Conservation (phyloP, 768 basidiomycete species). For the Strobilomyces dryophilus region DNA sequence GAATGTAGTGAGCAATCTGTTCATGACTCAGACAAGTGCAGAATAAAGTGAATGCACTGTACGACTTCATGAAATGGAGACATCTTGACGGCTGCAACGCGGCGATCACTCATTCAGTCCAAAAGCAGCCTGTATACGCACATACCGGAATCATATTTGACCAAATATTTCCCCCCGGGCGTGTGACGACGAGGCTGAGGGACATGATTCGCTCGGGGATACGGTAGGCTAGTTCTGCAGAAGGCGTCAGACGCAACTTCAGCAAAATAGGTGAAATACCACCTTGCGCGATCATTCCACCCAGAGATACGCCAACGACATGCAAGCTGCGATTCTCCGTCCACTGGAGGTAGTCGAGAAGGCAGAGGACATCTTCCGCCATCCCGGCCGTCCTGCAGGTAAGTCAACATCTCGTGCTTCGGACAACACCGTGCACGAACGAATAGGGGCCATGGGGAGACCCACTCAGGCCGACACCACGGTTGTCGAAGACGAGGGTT, state of each 20-base stretch:
- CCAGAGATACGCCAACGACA: constrained; percentile 71
- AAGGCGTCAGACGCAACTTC: neutral
- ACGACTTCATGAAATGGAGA: constrained; percentile 33
- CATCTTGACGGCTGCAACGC: constrained; percentile 38
- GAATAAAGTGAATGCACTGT: neutral
- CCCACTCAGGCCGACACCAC: constrained; percentile 75
- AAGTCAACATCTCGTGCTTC: neutral
- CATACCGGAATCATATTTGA: constrained; percentile 63
- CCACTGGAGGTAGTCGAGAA: constrained; percentile 74
- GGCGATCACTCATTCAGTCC: neutral
- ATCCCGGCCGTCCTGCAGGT: constrained; percentile 59
- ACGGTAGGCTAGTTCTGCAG: constrained; percentile 59
- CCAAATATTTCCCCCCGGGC: constrained; percentile 55
- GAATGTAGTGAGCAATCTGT: constrained; percentile 33
- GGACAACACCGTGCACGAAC: constrained; percentile 36
- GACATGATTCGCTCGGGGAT: constrained; percentile 67
- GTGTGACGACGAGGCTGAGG: constrained; percentile 65
- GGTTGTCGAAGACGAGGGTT: constrained; percentile 76
- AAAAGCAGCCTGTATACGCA: neutral
- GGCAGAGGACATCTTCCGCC: constrained; percentile 67
- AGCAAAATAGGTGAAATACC: constrained; percentile 34
- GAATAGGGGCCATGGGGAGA: constrained; percentile 73
- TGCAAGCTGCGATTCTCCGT: constrained; percentile 56
- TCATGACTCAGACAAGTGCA: constrained; percentile 4
- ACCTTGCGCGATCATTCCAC: constrained; percentile 86